Evolutionary conservation across 805 yeast genomes (phyloP), one percentile per base, ranked within the genome.

Genomic region (Candida qinlingensis): DNA sequence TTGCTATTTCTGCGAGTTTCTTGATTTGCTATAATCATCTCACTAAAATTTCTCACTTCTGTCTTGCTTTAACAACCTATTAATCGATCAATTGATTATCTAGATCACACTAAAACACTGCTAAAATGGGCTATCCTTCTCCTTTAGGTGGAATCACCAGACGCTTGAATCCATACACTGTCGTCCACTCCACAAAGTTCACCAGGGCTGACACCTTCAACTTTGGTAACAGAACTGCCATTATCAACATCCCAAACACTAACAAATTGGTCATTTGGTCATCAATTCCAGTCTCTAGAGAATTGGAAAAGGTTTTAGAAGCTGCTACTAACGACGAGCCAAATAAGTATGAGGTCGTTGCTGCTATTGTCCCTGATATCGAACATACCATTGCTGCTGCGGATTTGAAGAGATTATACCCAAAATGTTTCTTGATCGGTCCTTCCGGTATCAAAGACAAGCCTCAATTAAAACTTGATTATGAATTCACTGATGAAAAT

Each of bases 381-480:
- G 85, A 80, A 54, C 90, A 84, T 58, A 80, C 86, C 1, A 64
- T 83, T 77, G 87, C 84, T 4, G 77, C 82, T 11, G 57, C 64
- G 28, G 73, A 76, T 8, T 77, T 82, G 66, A 74, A 77, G 59
- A 68, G 70, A 26, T 62, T 65, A 45, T 73, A 67, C 60, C 86
- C 87, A 4, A 56, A 68, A 3, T 63, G 79, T 45, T 73, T 77
- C 56, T 62, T 83, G 26, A 71, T 83, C 50, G 87, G 83, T 6
- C 72, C 77, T 65, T 51, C 55, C 10, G 79, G 70, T 1, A 57
- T 66, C 38, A 53, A 56, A 11, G 65, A 64, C 37, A 71, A 71
- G 12, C 64, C 73, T 11, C 63, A 66, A 5, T 39, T 58, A 39
- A 56, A 63, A 27, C 60, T 79, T 26, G 81, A 76, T 55, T 67